Evolutionary conservation across 495 filamentous ascomycete species (phyloP).

Genomic region (Friedmanniomyces simplex): DNA sequence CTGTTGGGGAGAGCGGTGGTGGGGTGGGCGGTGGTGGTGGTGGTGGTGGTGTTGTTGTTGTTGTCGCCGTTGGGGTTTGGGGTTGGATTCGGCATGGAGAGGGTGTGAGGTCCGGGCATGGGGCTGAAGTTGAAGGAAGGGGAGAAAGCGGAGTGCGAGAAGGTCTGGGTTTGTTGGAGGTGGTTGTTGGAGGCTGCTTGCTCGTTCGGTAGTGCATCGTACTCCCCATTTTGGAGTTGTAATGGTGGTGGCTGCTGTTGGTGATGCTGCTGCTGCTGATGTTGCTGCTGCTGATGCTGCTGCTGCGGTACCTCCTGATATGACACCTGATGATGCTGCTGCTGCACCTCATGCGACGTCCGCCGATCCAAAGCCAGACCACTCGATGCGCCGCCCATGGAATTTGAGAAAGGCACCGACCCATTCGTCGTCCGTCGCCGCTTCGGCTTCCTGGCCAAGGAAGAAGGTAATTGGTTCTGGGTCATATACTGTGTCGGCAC

Average conservation of each 20-base stretch:
- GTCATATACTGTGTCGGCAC: conserved; percentile 17
- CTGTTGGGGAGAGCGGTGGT: too few relatives aligned
- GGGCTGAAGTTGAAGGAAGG: conserved; percentile 32
- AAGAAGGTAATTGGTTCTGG: conserved; percentile 10
- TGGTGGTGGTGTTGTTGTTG: too few relatives aligned
- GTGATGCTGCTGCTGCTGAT: not conserved
- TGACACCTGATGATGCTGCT: not conserved
- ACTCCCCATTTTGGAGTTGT: not conserved
- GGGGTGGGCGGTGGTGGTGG: too few relatives aligned
- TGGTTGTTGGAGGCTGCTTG: not conserved
- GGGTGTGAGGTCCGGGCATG: not conserved
- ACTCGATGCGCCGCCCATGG: not conserved
- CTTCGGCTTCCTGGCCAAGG: not conserved
- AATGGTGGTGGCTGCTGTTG: not conserved
- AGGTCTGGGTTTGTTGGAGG: conserved; percentile 22
- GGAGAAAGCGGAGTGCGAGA: conserved; percentile 32
- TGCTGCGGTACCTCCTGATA: not conserved
- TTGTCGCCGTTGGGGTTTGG: too few relatives aligned
- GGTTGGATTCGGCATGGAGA: too few relatives aligned
- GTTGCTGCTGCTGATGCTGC: conserved; percentile 1
- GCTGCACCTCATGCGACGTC: not conserved
- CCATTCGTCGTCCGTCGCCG: conserved; percentile 5
- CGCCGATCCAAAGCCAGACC: not conserved
- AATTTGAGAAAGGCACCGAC: not conserved
- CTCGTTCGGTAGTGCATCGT: not conserved